Evolutionary conservation across 2,329 filamentous ascomycete species (phyloP).

Genomic region (Phialophora chinensis): DNA sequence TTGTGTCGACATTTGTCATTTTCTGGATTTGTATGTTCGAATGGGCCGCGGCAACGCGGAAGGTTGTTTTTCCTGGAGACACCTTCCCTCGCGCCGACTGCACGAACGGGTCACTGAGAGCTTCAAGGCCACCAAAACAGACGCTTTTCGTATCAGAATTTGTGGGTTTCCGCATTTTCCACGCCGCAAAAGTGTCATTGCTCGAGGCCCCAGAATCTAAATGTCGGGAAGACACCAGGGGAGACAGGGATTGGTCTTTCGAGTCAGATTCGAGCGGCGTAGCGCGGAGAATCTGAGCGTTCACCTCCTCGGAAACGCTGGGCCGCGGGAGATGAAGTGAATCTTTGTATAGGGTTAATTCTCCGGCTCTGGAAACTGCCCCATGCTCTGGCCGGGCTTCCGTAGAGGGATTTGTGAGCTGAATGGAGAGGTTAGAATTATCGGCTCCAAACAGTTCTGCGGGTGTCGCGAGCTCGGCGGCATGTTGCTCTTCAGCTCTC

Average conservation of each 20-base stretch:
- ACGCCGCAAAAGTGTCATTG: not conserved
- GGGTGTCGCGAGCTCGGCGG: not conserved
- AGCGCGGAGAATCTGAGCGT: not conserved
- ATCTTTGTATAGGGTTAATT: not conserved
- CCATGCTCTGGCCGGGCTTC: not conserved
- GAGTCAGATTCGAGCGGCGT: not conserved
- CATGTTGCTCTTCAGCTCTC: not conserved
- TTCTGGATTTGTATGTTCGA: not conserved
- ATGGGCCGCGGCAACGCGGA: not conserved
- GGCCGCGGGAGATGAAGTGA: not conserved
- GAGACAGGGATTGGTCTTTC: not conserved
- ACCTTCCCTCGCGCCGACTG: not conserved
- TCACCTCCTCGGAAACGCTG: not conserved
- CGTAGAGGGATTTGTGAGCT: not conserved
- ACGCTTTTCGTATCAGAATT: too few relatives aligned
- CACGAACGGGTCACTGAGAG: conserved; percentile 2
- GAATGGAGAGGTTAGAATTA: not conserved
- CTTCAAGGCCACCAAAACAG: not conserved
- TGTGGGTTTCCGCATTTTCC: not conserved
- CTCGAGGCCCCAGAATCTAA: conserved; percentile 3
- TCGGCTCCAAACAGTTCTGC: not conserved
- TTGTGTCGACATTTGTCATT: not conserved
- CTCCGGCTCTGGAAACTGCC: not conserved
- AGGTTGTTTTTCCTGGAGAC: not conserved
- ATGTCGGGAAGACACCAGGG: not conserved